phyloP scores from a whole-genome alignment of 1,284 basidiomycete species.

The Fistulina hepatica region DNA sequence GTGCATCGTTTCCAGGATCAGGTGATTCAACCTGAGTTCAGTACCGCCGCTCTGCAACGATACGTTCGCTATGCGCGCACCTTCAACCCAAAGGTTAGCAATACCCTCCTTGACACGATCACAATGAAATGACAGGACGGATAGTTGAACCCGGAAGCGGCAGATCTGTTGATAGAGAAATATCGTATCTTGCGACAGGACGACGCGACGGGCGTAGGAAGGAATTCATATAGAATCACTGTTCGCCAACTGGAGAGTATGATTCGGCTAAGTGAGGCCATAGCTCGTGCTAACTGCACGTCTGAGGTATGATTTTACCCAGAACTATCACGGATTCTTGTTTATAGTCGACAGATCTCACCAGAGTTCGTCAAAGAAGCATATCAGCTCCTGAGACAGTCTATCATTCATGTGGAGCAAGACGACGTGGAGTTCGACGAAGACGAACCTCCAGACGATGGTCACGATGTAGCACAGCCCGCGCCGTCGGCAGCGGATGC shows the following conservation, averaged over 20 bases:
- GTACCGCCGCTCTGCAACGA: constrained; percentile 90
- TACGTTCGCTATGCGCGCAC: constrained; percentile 97
- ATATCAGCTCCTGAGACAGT: constrained; percentile 86
- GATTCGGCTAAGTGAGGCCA: constrained; percentile 95
- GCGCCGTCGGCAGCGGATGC: constrained; percentile 32
- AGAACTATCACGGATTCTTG: background rate
- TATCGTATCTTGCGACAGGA: constrained; percentile 90
- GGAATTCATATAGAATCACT: constrained; percentile 92
- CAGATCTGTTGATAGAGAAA: constrained; percentile 91
- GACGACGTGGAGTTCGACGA: constrained; percentile 98
- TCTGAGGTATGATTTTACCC: constrained; percentile 47
- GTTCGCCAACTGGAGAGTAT: constrained; percentile 95
- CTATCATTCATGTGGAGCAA: constrained; percentile 99
- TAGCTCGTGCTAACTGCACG: constrained; percentile 93
- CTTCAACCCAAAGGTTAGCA: constrained; percentile 84
- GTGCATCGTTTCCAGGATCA: constrained; percentile 94
- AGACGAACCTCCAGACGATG: constrained; percentile 64
- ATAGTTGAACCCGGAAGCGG: constrained; percentile 89
- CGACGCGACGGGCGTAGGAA: constrained; percentile 78
- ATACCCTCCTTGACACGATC: background rate
- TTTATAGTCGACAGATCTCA: constrained; percentile 50
- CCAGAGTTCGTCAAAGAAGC: constrained; percentile 94
- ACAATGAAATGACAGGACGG: constrained; percentile 25
- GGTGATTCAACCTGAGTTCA: constrained; percentile 93
- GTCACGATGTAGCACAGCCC: constrained; percentile 26